Evolutionary conservation across 257 asterid genomes (phyloP), one percentile per base, ranked within the genome.

Genomic region (Paraleonurus japonicus): DNA sequence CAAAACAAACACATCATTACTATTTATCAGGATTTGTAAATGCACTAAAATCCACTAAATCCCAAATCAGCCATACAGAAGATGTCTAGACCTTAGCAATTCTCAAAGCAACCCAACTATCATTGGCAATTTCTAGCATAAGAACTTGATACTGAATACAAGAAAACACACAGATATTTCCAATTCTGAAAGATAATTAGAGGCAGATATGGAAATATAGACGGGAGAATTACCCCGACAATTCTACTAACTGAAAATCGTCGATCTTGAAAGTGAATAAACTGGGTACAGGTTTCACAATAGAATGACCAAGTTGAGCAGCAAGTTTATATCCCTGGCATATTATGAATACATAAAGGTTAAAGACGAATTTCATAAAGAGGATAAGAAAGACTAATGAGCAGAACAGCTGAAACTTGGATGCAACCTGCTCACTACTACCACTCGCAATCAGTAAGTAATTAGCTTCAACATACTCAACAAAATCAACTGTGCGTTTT

Each of bases 221-320:
- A 72, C 33, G 55, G 37, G 83, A 77, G 59, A 76, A 81, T 84
- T 84, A 94, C 99, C 94, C 99, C 99, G 96, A 85, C 78, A 94
- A 76, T 77, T 94, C 95, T 27, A 85, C 84, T 65, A 94, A 76
- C 83, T 82, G 86, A 66, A 70, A 80, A 82, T 94, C 96, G 33
- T 85, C 88, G 57, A 88, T 86, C 87, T 91, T 94, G 92, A 94
- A 91, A 71, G 97, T 94, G 84, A 94, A 94, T 78, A 94, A 83
- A 85, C 99, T 94, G 30, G 99, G 97, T 28, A 94, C 96, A 71
- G 99, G 97, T 73, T 83, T 82, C 78, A 94, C 85, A 35, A 91
- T 89, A 33, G 96, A 84, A 84, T 94, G 99, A 47, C 95, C 96
- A 68, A 91, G 92, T 75, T 85, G 92, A 57, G 81, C 75, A 45